These are phyloP conservation scores for Phaeotremella skinneri DNA, from an alignment of 768 basidiomycete genomes.

Conservation along the genomic window DNA sequence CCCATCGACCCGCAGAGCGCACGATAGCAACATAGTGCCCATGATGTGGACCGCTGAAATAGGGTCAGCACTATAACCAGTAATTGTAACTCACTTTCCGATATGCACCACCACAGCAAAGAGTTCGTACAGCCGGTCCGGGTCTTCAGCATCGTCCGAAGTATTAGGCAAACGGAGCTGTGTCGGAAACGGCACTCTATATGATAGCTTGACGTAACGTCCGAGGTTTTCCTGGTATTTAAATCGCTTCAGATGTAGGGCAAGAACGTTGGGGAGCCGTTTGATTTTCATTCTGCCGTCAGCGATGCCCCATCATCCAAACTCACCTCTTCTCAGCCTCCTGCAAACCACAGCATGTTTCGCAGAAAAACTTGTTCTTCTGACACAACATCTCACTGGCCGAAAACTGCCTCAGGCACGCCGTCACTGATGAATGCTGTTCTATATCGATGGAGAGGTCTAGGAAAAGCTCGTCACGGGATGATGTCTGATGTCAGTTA, in stretches of 20 bases:
- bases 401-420: conserved; percentile 93
- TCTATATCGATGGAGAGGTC: conserved; percentile 99
- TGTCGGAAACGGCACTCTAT: conserved; percentile 93
- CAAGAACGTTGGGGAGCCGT: conserved; percentile 88
- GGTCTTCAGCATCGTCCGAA: conserved; percentile 84
- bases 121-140: conserved; percentile 87
- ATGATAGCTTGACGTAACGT: conserved; percentile 90
- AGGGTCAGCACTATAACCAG: conserved; percentile 23
- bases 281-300: conserved; percentile 94
- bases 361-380: conserved; percentile 98
- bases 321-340: conserved; percentile 94
- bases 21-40: conserved; percentile 97
- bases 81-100: conserved; percentile 71
- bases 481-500: conserved; percentile 63
- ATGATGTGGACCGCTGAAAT: conserved; percentile 85
- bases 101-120: conserved; percentile 99
- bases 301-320: background rate
- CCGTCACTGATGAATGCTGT: conserved; percentile 93
- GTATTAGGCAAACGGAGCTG: conserved; percentile 96
- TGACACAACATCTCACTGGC: conserved; percentile 98
- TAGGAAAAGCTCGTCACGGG: conserved; percentile 92
- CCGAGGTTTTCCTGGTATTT: conserved; percentile 92
- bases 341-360: conserved; percentile 91
- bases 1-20: conserved; percentile 78
- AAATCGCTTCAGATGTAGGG: conserved; percentile 95